Conservation (phyloP, 2,329 filamentous ascomycete genomes). For the Aureobasidium musti region DNA sequence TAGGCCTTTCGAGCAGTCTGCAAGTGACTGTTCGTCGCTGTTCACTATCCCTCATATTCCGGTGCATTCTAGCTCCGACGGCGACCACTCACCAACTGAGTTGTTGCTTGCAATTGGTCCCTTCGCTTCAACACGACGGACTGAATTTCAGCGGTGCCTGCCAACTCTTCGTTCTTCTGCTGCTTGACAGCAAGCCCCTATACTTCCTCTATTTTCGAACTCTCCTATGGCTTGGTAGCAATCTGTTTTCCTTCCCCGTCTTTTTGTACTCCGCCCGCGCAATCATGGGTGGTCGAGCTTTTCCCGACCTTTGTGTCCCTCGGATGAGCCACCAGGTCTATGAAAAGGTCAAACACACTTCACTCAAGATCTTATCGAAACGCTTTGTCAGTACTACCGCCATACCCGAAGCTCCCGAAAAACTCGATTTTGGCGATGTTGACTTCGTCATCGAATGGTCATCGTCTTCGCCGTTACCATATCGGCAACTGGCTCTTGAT, state of each 20-base stretch:
- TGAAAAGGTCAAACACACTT: constrained; percentile 50
- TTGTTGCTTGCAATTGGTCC: background rate
- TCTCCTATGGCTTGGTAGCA: too few species aligned
- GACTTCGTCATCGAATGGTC: constrained; percentile 62
- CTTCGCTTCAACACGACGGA: background rate
- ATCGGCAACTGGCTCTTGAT: constrained; percentile 31
- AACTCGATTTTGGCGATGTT: constrained; percentile 69
- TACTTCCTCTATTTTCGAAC: background rate
- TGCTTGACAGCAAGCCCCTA: background rate
- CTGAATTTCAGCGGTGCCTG: constrained; percentile 1
- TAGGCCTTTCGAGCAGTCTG: background rate
- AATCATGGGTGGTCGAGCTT: constrained; percentile 67
- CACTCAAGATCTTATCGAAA: constrained; percentile 50
- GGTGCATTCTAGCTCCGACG: background rate
- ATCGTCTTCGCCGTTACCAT: background rate
- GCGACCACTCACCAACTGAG: constrained; percentile 24
- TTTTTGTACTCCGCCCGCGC: constrained; percentile 16
- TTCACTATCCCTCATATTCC: background rate
- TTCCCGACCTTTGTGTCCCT: constrained; percentile 60
- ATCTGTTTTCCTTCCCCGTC: background rate
- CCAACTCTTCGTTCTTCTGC: background rate
- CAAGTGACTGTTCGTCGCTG: background rate
- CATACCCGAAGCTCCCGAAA: constrained; percentile 69
- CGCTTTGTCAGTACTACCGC: constrained; percentile 55
- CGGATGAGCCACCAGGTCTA: constrained; percentile 66